Percentiles rank a stretch among this genome's conserved stretches.
phyloP scores from a whole-genome alignment of 2,329 filamentous ascomycete species.

The Aphanocladium album region DNA sequence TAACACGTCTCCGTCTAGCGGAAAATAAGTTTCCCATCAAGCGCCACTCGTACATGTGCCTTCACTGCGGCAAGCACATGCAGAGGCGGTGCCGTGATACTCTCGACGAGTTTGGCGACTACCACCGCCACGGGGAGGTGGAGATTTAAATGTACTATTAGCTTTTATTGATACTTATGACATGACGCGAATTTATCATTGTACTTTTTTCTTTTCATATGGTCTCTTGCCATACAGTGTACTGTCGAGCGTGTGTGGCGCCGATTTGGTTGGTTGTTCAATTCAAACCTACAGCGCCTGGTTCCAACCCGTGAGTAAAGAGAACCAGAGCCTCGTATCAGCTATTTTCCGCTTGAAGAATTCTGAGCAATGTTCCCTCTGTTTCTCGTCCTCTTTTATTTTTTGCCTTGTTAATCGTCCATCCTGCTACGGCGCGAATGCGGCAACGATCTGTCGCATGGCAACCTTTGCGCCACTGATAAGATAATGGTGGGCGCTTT shows the following conservation, averaged over 20 bases:
- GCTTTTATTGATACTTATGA: neutral
- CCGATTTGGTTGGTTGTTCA: no score
- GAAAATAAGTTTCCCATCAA: conserved; percentile 2
- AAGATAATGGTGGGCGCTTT: neutral
- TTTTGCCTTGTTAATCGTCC: no score
- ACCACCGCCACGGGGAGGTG: neutral
- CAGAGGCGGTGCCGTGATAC: neutral
- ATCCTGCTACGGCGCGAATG: no score
- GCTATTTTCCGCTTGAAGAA: no score
- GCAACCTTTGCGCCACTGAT: neutral
- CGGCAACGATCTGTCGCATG: neutral
- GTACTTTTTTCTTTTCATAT: neutral
- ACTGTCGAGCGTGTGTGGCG: no score
- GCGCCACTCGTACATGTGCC: neutral
- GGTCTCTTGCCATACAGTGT: no score
- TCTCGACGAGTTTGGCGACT: neutral
- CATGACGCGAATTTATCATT: neutral
- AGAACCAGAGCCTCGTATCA: no score
- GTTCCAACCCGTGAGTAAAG: no score
- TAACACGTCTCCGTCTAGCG: neutral
- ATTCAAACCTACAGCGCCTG: no score
- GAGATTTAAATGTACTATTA: neutral
- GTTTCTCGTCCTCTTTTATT: no score
- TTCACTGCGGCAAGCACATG: neutral
- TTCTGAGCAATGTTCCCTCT: no score